Percentiles rank a stretch among this genome's conserved stretches.
phyloP scores from a whole-genome alignment of 352 stramenopile genomes.

The Phytophthora sojae region DNA sequence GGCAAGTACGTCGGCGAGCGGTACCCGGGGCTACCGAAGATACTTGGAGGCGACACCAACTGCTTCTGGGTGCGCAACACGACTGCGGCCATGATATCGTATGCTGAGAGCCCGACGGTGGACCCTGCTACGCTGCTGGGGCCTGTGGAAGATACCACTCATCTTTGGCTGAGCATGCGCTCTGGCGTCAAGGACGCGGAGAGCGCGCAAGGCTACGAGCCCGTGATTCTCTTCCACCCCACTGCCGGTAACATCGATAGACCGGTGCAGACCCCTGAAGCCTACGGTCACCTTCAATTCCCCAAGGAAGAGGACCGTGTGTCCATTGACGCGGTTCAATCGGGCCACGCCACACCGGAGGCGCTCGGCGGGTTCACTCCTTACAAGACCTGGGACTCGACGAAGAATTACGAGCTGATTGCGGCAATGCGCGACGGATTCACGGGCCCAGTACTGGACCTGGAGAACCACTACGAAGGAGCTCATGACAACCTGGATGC shows the following conservation, averaged over 20 bases:
- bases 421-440: slow-evolving; percentile 20
- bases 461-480: slow-evolving; percentile 35
- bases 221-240: slow-evolving; percentile 17
- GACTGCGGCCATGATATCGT: slow-evolving; percentile 3
- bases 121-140: slow-evolving; percentile 15
- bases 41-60: slow-evolving; percentile 30
- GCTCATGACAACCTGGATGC: slow-evolving; percentile 21
- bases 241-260: slow-evolving; percentile 9
- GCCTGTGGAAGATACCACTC: slow-evolving; percentile 16
- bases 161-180: slow-evolving; percentile 22
- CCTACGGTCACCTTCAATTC: slow-evolving; percentile 21
- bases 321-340: slow-evolving; percentile 26
- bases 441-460: slow-evolving; percentile 26
- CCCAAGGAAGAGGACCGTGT: slow-evolving; percentile 23
- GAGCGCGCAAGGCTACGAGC: slow-evolving; percentile 10
- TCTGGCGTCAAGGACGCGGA: slow-evolving; percentile 18
- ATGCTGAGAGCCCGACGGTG: background rate
- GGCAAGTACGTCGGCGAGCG: slow-evolving; percentile 26
- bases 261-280: slow-evolving; percentile 3
- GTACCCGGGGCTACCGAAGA: slow-evolving; percentile 31
- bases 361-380: slow-evolving; percentile 6
- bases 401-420: slow-evolving; percentile 32
- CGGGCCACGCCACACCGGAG: slow-evolving; percentile 14
- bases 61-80: slow-evolving; percentile 32
- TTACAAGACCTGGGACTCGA: slow-evolving; percentile 12